Conservation (phyloP, 2,329 filamentous ascomycete species). For the Didymella glomerata region DNA sequence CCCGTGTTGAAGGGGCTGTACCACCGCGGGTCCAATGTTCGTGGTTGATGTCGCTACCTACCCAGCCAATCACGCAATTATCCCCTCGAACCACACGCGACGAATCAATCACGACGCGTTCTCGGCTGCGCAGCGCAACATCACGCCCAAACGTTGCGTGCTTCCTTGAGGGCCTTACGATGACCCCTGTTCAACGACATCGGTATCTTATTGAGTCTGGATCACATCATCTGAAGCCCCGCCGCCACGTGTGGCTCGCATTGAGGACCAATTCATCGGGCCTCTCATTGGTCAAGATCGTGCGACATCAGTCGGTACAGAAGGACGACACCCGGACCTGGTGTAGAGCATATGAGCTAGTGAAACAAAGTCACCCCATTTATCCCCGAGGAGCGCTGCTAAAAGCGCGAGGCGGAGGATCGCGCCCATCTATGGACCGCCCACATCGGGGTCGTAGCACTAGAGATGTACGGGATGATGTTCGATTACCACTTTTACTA, state of each 20-base stretch:
- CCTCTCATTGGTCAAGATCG: not conserved
- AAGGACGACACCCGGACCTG: not conserved
- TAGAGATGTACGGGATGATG: slow-evolving; percentile 3
- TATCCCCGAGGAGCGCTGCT: slow-evolving; percentile 4
- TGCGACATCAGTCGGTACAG: not conserved
- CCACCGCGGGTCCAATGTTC: slow-evolving; percentile 19
- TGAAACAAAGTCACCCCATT: not conserved
- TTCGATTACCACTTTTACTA: slow-evolving; percentile 1
- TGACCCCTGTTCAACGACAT: slow-evolving; percentile 8
- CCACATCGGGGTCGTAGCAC: slow-evolving; percentile 2
- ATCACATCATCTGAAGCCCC: slow-evolving; percentile 2
- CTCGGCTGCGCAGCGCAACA: slow-evolving; percentile 19
- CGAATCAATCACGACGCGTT: slow-evolving; percentile 32
- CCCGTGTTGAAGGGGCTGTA: slow-evolving; percentile 18
- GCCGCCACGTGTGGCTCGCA: slow-evolving; percentile 5
- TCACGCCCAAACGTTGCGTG: slow-evolving; percentile 35
- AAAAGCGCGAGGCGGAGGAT: not conserved
- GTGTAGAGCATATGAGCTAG: not conserved
- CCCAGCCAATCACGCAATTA: slow-evolving; percentile 50
- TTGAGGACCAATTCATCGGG: not conserved
- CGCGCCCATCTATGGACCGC: slow-evolving; percentile 1
- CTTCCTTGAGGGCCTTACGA: slow-evolving; percentile 19
- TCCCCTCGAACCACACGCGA: slow-evolving; percentile 24
- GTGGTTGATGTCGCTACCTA: slow-evolving; percentile 38
- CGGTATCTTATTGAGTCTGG: slow-evolving; percentile 3